Evolutionary conservation across 306 rosid genomes (phyloP), one percentile per base, ranked within the genome.

Genomic region (Dalbergia oliveri): DNA sequence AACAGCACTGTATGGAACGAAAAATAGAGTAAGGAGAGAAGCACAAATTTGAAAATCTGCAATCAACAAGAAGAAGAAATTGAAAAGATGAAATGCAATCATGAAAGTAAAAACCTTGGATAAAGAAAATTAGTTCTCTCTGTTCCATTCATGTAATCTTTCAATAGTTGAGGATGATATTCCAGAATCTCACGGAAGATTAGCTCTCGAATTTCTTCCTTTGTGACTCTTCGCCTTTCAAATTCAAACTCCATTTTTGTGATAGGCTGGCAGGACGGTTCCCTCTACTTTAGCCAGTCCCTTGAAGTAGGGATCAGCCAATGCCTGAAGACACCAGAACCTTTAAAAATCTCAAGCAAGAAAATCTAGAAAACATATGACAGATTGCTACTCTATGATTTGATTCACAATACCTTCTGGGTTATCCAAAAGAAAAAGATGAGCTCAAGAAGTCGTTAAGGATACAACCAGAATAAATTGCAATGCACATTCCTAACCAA

Each of bases 171-270:
- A 66, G 99, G 99, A 85, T 94, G 99, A 86, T 94, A 94, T 84
- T 94, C 99, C 64, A 94, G 82, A 81, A 93, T 91, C 88, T 94
- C 99, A 0, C 94, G 92, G 71, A 94, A 94, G 68, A 94, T 94
- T 58, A 94, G 85, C 83, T 93, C 99, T 56, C 99, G 88, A 69
- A 94, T 90, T 85, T 94, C 97, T 23, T 94, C 99, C 72, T 94
- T 94, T 33, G 99, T 93, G 33, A 93, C 95, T 83, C 92, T 92
- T 51, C 97, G 89, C 86, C 97, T 90, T 90, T 94, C 99, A 74
- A 94, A 94, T 82, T 94, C 99, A 80, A 94, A 94, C 84, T 94
- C 99, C 95, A 94, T 90, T 88, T 94, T 94, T 3, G 94, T 87
- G 74, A 94, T 93, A 62, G 97, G 97, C 61, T 89, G 99, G 95